Percentiles rank a stretch among this genome's conserved stretches.
phyloP scores from a whole-genome alignment of 352 stramenopile genomes.

The Pythium sp. region DNA sequence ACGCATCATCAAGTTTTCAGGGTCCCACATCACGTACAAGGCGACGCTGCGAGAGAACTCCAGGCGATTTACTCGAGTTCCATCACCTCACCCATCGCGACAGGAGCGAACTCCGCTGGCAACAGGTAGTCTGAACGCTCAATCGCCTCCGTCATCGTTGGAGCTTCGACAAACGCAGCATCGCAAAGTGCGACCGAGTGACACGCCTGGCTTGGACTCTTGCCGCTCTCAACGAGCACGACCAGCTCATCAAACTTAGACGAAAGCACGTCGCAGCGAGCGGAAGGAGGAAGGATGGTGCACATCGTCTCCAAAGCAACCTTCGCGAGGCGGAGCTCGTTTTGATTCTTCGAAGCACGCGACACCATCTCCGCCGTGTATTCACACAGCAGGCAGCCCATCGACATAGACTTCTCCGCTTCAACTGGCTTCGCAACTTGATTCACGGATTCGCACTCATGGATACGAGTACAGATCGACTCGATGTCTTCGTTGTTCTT shows the following conservation, averaged over 20 bases:
- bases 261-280: constrained; percentile 60
- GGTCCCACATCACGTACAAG: not conserved
- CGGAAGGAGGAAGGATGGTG: constrained; percentile 55
- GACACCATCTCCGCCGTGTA: constrained; percentile 67
- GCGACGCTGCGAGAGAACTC: not conserved
- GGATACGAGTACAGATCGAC: constrained; percentile 48
- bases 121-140: constrained; percentile 19
- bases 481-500: constrained; percentile 48
- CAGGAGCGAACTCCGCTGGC: constrained; percentile 21
- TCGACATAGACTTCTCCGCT: constrained; percentile 37
- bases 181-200: constrained; percentile 56
- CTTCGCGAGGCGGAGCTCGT: constrained; percentile 58
- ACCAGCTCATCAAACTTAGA: constrained; percentile 77
- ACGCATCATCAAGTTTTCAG: not conserved
- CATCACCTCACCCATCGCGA: constrained; percentile 36
- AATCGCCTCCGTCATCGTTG: constrained; percentile 20
- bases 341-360: constrained; percentile 41
- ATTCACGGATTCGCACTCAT: constrained; percentile 26
- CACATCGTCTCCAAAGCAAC: constrained; percentile 76
- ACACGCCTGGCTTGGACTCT: constrained; percentile 63
- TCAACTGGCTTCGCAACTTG: constrained; percentile 15
- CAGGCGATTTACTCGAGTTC: constrained; percentile 40
- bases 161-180: constrained; percentile 30
- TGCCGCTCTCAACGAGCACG: constrained; percentile 50
- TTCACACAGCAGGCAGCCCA: constrained; percentile 78